Percentiles rank a stretch among this genome's conserved stretches.
phyloP scores from a whole-genome alignment of 208 protist species.

The Trypanosoma vivax region DNA sequence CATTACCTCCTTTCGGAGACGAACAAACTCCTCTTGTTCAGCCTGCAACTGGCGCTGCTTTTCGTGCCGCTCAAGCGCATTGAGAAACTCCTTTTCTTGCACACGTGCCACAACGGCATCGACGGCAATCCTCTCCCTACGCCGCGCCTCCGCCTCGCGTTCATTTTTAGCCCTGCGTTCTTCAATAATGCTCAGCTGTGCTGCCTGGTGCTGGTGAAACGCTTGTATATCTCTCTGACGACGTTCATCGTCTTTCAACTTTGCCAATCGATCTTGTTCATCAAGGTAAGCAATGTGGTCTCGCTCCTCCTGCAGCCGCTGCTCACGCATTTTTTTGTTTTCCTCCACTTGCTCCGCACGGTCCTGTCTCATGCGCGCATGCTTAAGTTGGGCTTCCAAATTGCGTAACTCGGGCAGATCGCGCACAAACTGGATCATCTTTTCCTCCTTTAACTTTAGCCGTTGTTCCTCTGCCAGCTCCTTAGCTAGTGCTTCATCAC shows the following conservation, averaged over 20 bases:
- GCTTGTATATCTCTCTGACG: constrained; percentile 50
- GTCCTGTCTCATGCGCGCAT: constrained; percentile 72
- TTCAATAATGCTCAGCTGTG: constrained; percentile 74
- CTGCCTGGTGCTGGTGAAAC: constrained; percentile 67
- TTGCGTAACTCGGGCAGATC: constrained; percentile 77
- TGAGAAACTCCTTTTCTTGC: constrained; percentile 80
- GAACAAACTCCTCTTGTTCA: constrained; percentile 78
- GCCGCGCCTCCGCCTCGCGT: constrained; percentile 50
- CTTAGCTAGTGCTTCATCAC: constrained; percentile 67
- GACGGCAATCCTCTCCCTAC: constrained; percentile 82
- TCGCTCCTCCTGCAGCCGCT: constrained; percentile 47
- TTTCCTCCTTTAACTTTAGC: constrained; percentile 63
- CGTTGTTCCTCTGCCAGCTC: constrained; percentile 75
- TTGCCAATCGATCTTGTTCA: constrained; percentile 37
- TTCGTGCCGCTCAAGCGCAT: constrained; percentile 53
- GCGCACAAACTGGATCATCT: constrained; percentile 83
- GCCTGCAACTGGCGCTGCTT: constrained; percentile 69
- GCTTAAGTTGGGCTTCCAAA: constrained; percentile 60
- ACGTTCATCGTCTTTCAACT: constrained; percentile 52
- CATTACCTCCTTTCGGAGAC: constrained; percentile 63
- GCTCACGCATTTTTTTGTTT: constrained; percentile 24
- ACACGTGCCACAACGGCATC: constrained; percentile 81
- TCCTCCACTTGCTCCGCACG: constrained; percentile 71
- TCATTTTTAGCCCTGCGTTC: constrained; percentile 42
- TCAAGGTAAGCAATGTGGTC: constrained; percentile 50